Evolutionary conservation across 441 rosid genomes (phyloP).

Genomic region (Geranium incanum): DNA sequence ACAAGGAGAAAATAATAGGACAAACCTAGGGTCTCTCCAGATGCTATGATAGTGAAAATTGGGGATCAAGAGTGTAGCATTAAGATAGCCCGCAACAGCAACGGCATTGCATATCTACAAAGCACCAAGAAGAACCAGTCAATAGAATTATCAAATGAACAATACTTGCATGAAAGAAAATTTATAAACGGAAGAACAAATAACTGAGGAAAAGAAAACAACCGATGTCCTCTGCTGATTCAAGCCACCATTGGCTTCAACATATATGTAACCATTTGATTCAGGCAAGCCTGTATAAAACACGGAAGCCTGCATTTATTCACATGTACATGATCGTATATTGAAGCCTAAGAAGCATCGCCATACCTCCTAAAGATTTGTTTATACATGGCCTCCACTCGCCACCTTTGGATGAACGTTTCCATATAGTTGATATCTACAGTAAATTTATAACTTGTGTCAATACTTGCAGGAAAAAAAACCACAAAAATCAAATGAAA

Average conservation of each 20-base stretch:
- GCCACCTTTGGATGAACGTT: slow-evolving; percentile 59
- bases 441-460: slow-evolving; percentile 15
- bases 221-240: slow-evolving; percentile 99
- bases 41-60: slow-evolving; percentile 93
- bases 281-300: slow-evolving; percentile 58
- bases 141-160: slow-evolving; percentile 18
- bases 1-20: background rate
- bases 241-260: slow-evolving; percentile 94
- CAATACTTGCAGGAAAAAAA: slow-evolving; percentile 1
- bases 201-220: slow-evolving; percentile 25
- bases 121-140: slow-evolving; percentile 27
- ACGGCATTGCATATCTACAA: slow-evolving; percentile 96
- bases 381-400: slow-evolving; percentile 79
- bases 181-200: slow-evolving; percentile 9
- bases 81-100: slow-evolving; percentile 96
- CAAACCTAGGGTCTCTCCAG: slow-evolving; percentile 97
- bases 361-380: slow-evolving; percentile 68
- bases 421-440: slow-evolving; percentile 87
- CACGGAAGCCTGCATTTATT: slow-evolving; percentile 12
- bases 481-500: background rate
- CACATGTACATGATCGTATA: background rate
- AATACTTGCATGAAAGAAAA: background rate
- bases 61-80: slow-evolving; percentile 88
- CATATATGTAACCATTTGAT: slow-evolving; percentile 84
- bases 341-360: slow-evolving; percentile 1